Percentiles rank a stretch among this genome's conserved stretches.
Conservation (phyloP, 1,139 yeast genomes). For the Hemisphaericaspora subhashii region DNA sequence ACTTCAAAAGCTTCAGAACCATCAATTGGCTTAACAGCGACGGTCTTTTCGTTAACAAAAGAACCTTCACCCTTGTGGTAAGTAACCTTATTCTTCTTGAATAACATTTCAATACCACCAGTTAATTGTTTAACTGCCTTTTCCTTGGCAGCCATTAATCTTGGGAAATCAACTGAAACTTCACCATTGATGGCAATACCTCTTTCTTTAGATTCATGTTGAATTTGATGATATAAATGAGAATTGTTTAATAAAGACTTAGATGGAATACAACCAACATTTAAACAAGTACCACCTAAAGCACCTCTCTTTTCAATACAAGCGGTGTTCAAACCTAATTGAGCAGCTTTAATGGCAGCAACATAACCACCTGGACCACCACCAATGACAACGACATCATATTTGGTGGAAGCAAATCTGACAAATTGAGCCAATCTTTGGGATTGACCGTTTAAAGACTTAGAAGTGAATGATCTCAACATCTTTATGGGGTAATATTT, state of each 20-base stretch:
- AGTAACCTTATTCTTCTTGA: slow-evolving; percentile 93
- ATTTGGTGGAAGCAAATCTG: slow-evolving; percentile 50
- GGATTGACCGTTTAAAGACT: slow-evolving; percentile 5
- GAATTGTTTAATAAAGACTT: slow-evolving; percentile 94
- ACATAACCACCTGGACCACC: slow-evolving; percentile 99
- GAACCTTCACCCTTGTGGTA: slow-evolving; percentile 94
- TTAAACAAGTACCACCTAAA: slow-evolving; percentile 97
- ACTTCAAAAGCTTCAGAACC: slow-evolving; percentile 66
- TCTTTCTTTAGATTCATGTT: slow-evolving; percentile 79
- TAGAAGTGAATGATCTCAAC: slow-evolving; percentile 16
- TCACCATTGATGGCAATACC: slow-evolving; percentile 85
- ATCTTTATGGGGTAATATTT: slow-evolving; percentile 4
- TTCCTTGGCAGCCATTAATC: slow-evolving; percentile 91
- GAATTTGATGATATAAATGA: slow-evolving; percentile 85
- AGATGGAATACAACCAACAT: slow-evolving; percentile 98
- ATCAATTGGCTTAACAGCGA: slow-evolving; percentile 83
- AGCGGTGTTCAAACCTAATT: slow-evolving; percentile 89
- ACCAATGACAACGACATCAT: slow-evolving; percentile 93
- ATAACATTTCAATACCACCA: slow-evolving; percentile 89
- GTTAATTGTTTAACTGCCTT: slow-evolving; percentile 87
- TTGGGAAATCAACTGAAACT: slow-evolving; percentile 69
- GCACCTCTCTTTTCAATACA: slow-evolving; percentile 96
- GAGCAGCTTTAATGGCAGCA: slow-evolving; percentile 99
- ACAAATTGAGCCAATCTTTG: slow-evolving; percentile 26
- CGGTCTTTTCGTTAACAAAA: slow-evolving; percentile 75